phyloP scores from a whole-genome alignment of 148 eudicot genomes.

The Rhododendron kiyosumense region DNA sequence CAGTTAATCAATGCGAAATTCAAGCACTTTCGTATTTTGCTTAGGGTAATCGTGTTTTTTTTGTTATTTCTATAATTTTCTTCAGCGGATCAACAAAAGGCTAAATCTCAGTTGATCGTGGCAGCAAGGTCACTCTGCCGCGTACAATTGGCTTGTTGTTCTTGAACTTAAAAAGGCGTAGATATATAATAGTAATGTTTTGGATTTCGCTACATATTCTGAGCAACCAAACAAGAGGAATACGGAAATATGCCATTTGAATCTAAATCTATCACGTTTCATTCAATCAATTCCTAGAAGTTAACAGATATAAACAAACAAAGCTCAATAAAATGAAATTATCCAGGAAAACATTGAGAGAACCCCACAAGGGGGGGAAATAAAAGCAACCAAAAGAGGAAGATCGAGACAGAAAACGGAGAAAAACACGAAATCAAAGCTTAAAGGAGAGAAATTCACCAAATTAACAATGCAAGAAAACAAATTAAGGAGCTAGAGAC shows the following conservation, averaged over 20 bases:
- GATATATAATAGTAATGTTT: background rate
- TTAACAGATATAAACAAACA: background rate
- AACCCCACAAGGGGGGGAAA: background rate
- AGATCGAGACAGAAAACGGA: background rate
- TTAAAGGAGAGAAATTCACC: background rate
- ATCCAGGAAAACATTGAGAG: background rate
- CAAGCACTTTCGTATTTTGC: background rate
- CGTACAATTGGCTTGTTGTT: background rate
- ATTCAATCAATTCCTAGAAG: background rate
- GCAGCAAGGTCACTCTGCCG: background rate
- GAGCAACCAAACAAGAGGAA: background rate
- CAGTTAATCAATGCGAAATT: background rate
- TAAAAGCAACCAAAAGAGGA: background rate
- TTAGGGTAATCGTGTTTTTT: background rate
- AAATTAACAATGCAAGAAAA: background rate
- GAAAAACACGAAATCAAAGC: background rate
- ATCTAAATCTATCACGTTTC: background rate
- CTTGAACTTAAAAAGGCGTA: background rate
- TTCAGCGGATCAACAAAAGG: background rate
- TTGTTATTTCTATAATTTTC: background rate
- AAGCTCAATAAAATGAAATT: background rate
- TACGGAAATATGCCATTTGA: background rate
- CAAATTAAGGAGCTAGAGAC: background rate
- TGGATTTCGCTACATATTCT: background rate
- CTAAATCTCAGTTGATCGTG: background rate